Evolutionary conservation across 2,329 filamentous ascomycete species (phyloP).

Genomic region (Pseudogymnoascus sp.): DNA sequence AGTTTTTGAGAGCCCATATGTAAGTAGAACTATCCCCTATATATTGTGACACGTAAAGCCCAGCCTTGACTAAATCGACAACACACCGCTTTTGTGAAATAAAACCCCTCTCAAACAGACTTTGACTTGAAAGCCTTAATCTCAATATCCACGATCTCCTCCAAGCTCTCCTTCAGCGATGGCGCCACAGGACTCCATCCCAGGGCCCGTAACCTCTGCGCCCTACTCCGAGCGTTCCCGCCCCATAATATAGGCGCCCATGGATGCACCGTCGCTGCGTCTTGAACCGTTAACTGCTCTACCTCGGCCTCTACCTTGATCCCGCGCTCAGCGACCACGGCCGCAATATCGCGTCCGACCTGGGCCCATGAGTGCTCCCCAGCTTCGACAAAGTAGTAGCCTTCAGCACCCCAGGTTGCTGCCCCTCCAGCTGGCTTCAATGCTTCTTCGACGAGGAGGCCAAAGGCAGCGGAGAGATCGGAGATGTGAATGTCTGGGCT

Average conservation of each 20-base stretch:
- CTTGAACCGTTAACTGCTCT: conserved; percentile 15
- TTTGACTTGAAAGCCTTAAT: not conserved
- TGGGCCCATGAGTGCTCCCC: conserved; percentile 46
- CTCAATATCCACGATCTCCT: not conserved
- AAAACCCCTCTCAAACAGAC: not conserved
- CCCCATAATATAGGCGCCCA: conserved; percentile 17
- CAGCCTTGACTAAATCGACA: not conserved
- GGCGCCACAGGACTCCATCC: conserved; percentile 14
- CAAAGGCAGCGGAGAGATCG: conserved; percentile 46
- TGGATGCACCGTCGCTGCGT: conserved; percentile 16
- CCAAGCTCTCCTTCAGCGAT: not conserved
- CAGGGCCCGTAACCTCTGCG: conserved; percentile 10
- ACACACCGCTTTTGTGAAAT: not conserved
- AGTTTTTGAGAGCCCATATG: not conserved
- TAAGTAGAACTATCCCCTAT: not conserved
- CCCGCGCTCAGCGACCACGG: conserved; percentile 42
- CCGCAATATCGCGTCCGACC: conserved; percentile 37
- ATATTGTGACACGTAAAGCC: not conserved
- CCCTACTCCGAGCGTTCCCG: conserved; percentile 17
- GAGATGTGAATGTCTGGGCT: conserved; percentile 46
- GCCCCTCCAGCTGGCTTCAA: conserved; percentile 31
- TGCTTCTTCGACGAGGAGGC: conserved; percentile 46
- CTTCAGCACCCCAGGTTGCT: conserved; percentile 44
- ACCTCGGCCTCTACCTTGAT: conserved; percentile 29
- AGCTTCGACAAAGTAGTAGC: conserved; percentile 52